A percentile compares a stretch with the other conserved stretches of the same genome.
Evolutionary conservation across 2,329 filamentous ascomycete species (phyloP).

Genomic region (Neocucurbitaria cava): DNA sequence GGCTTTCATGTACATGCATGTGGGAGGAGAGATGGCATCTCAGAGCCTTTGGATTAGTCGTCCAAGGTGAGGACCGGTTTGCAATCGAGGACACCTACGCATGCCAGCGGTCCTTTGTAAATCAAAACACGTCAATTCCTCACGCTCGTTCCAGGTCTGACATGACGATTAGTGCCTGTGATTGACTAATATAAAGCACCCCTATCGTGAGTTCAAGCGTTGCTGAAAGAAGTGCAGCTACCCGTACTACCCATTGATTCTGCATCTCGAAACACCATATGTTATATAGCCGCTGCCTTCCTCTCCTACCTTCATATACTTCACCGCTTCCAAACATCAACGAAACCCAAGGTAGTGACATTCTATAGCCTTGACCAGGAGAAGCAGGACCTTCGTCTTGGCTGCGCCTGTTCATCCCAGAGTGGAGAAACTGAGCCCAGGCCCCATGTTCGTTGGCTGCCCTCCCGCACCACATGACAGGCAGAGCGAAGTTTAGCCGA

Average conservation of each 20-base stretch:
- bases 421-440: slow-evolving; percentile 26
- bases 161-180: neutral
- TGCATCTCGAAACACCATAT: neutral
- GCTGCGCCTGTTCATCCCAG: slow-evolving; percentile 21
- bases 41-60: slow-evolving; percentile 47
- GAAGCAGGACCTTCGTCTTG: slow-evolving; percentile 38
- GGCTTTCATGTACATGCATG: slow-evolving; percentile 52
- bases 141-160: slow-evolving; percentile 31
- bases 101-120: slow-evolving; percentile 52
- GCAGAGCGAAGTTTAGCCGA: slow-evolving; percentile 39
- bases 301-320: neutral
- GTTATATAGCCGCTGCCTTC: neutral
- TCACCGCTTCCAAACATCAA: neutral
- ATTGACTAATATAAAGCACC: neutral
- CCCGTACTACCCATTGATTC: neutral
- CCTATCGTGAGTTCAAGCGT: neutral
- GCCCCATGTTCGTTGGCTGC: slow-evolving; percentile 24
- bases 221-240: neutral
- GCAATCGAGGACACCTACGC: slow-evolving; percentile 57
- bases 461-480: slow-evolving; percentile 33
- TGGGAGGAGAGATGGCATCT: slow-evolving; percentile 53
- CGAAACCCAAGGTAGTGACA: slow-evolving; percentile 18
- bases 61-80: slow-evolving; percentile 51
- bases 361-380: slow-evolving; percentile 30
- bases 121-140: slow-evolving; percentile 47